These are phyloP conservation scores for Colletotrichum caudatum DNA, from an alignment of 2,329 filamentous ascomycete genomes.

Conservation along the genomic window DNA sequence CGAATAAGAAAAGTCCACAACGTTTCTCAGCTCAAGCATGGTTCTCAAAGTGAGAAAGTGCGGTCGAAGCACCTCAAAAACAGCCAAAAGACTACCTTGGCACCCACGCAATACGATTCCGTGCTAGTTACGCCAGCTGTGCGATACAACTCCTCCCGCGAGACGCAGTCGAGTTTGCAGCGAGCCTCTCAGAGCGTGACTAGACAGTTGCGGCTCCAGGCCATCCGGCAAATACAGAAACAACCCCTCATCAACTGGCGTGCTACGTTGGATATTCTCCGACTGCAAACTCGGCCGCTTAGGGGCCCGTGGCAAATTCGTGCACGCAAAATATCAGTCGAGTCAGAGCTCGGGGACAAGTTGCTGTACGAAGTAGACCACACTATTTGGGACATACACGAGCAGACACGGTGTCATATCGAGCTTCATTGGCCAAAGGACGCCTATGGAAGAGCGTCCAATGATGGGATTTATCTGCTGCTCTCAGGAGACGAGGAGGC, in stretches of 20 bases:
- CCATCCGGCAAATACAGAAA: conserved; percentile 48
- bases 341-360: conserved; percentile 32
- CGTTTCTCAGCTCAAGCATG: not conserved
- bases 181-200: conserved; percentile 46
- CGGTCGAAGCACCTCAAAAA: not conserved
- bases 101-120: conserved; percentile 39
- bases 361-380: conserved; percentile 43
- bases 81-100: not conserved
- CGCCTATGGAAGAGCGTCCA: not conserved
- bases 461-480: conserved; percentile 5
- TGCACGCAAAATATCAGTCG: conserved; percentile 46
- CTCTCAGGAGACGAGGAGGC: conserved; percentile 38
- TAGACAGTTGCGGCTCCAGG: conserved; percentile 54
- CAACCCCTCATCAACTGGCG: conserved; percentile 55
- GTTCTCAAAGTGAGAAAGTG: not conserved
- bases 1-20: not conserved
- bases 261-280: conserved; percentile 54
- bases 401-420: conserved; percentile 44
- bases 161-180: conserved; percentile 41
- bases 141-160: conserved; percentile 41
- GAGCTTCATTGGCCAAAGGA: conserved; percentile 39
- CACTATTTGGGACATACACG: conserved; percentile 49
- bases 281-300: conserved; percentile 50
- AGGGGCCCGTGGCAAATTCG: conserved; percentile 38
- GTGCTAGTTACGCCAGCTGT: conserved; percentile 47